A percentile compares a stretch with the other conserved stretches of the same genome.
Conservation (phyloP, 225 moss, liverwort and hornwort species). For the Physcomitrium patens region DNA sequence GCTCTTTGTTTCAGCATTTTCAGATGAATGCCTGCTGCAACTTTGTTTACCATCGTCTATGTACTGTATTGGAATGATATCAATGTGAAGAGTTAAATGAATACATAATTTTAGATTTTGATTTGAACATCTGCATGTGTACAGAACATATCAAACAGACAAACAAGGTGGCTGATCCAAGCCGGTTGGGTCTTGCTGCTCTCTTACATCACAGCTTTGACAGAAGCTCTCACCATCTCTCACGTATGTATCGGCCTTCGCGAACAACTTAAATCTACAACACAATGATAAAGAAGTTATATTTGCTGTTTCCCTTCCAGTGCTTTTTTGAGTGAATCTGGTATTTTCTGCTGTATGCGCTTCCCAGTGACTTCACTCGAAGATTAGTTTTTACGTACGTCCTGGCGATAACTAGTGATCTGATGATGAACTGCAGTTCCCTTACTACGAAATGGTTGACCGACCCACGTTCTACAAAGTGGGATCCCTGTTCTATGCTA, state of each 20-base stretch:
- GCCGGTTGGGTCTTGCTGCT: constrained; percentile 73
- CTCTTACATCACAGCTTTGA: constrained; percentile 76
- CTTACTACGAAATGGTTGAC: constrained; percentile 96
- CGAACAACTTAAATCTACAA: not conserved
- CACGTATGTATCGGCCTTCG: constrained; percentile 53
- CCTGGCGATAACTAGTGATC: constrained; percentile 21
- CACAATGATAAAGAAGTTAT: not conserved
- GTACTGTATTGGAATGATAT: not conserved
- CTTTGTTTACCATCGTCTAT: not conserved
- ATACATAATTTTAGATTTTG: constrained; percentile 7
- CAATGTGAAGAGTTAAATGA: not conserved
- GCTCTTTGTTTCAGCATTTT: constrained; percentile 1
- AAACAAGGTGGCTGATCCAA: constrained; percentile 64
- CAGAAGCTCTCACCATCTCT: constrained; percentile 89
- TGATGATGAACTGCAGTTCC: constrained; percentile 68
- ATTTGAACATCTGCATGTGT: not conserved
- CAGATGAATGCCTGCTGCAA: not conserved
- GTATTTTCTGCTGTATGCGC: not conserved
- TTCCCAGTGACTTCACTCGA: not conserved
- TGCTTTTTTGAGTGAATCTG: not conserved
- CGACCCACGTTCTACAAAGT: constrained; percentile 80
- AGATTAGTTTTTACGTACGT: not conserved
- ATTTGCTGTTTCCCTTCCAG: not conserved
- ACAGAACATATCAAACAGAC: constrained; percentile 48
- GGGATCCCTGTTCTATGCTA: constrained; percentile 94